A percentile compares a stretch with the other conserved stretches of the same genome.
phyloP scores from a whole-genome alignment of 2,329 filamentous ascomycete genomes.

The Aspergillus transmontanensis region DNA sequence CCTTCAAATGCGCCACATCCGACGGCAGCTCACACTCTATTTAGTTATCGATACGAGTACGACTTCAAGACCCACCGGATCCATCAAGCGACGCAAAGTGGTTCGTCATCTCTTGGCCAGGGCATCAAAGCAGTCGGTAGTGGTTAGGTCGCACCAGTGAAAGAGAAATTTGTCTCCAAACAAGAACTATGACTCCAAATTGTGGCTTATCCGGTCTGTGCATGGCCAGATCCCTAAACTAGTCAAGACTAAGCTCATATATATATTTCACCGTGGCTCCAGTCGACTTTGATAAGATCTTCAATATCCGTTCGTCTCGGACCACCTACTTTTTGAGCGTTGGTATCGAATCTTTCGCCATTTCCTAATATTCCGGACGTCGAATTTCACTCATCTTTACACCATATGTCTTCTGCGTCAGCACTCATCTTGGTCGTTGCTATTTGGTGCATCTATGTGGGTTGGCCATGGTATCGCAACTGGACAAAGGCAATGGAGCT shows the following conservation, averaged over 20 bases:
- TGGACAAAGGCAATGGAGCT: background rate
- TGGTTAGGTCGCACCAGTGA: background rate
- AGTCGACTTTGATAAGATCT: background rate
- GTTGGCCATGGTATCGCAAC: background rate
- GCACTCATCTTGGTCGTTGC: background rate
- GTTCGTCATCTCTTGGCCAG: background rate
- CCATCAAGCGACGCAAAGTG: background rate
- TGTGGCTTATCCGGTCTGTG: background rate
- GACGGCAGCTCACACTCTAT: background rate
- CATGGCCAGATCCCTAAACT: background rate
- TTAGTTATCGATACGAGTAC: background rate
- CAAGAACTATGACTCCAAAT: background rate
- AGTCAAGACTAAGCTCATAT: background rate
- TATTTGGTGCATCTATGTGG: background rate
- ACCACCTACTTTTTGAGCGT: background rate
- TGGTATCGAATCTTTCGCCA: background rate
- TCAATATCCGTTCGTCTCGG: background rate
- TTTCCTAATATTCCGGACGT: background rate
- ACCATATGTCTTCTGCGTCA: background rate
- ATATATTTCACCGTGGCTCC: background rate
- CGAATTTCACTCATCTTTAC: background rate
- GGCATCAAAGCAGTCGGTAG: background rate
- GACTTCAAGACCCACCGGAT: background rate
- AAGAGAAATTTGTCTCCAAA: background rate
- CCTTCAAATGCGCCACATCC: background rate